Conservation (phyloP, 371 early-diverging fungal species). For the Coemansia linderi region DNA sequence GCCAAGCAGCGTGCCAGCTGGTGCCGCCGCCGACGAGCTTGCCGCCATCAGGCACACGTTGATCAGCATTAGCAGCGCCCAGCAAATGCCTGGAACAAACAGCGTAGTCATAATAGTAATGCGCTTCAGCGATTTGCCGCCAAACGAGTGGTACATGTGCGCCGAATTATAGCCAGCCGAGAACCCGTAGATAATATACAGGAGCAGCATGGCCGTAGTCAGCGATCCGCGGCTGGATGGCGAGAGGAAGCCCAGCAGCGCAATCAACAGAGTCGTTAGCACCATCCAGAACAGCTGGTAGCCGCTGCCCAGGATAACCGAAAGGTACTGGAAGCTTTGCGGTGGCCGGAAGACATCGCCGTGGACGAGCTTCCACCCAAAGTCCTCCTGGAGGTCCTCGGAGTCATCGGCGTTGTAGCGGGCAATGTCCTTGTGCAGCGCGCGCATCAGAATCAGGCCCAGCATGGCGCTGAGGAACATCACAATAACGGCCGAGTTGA, state of each 20-base stretch:
- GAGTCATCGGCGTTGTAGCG: constrained; percentile 82
- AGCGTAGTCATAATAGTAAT: constrained; percentile 84
- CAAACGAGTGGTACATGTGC: constrained; percentile 90
- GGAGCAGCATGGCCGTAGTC: constrained; percentile 83
- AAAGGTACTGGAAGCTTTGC: constrained; percentile 71
- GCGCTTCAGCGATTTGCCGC: constrained; percentile 82
- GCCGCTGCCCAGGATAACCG: constrained; percentile 89
- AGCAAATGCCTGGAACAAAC: constrained; percentile 76
- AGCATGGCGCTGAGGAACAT: constrained; percentile 89
- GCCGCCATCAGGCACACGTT: constrained; percentile 89
- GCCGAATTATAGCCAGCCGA: constrained; percentile 89
- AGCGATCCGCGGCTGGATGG: constrained; percentile 94
- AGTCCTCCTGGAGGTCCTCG: constrained; percentile 88
- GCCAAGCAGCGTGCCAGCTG: constrained; percentile 86
- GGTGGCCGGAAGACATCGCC: constrained; percentile 93
- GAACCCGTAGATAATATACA: constrained; percentile 84
- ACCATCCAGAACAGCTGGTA: constrained; percentile 88
- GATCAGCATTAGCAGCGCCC: constrained; percentile 73
- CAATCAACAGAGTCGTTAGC: constrained; percentile 79
- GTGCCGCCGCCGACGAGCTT: constrained; percentile 91
- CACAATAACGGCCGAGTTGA: constrained; percentile 89
- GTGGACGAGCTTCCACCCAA: constrained; percentile 90
- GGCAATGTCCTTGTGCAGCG: constrained; percentile 83
- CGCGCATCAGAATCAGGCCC: constrained; percentile 79
- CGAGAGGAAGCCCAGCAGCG: constrained; percentile 94